Percentiles rank a stretch among this genome's conserved stretches.
phyloP scores from a whole-genome alignment of 306 rosid species.

The Comarum palustre region DNA sequence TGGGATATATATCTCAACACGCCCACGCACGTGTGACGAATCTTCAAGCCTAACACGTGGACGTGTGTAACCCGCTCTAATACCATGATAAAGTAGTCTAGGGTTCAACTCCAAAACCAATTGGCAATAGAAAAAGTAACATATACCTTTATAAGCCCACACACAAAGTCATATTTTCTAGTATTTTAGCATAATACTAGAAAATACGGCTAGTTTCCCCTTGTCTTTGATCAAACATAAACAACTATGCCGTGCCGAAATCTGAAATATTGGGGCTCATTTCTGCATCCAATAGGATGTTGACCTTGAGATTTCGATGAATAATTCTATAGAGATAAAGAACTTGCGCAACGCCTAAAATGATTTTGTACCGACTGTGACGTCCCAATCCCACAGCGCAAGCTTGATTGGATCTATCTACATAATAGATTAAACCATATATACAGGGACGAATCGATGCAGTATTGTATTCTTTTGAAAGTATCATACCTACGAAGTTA shows the following conservation, averaged over 20 bases:
- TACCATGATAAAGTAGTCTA: too few relatives aligned
- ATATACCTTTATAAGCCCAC: too few relatives aligned
- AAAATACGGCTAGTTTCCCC: background rate
- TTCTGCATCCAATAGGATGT: background rate
- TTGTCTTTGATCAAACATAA: background rate
- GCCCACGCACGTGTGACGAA: too few relatives aligned
- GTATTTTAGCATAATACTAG: too few relatives aligned
- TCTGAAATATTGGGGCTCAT: background rate
- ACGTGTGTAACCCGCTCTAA: too few relatives aligned
- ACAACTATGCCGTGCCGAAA: background rate
- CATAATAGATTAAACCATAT: background rate
- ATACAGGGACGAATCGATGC: too few relatives aligned
- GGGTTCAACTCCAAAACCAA: too few relatives aligned
- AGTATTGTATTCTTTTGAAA: background rate
- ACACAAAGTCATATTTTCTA: too few relatives aligned
- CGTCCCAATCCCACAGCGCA: constrained; percentile 7
- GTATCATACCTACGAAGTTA: background rate
- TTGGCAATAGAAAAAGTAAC: too few relatives aligned
- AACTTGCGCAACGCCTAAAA: background rate
- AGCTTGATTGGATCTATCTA: background rate
- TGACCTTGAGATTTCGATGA: background rate
- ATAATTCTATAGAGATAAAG: background rate
- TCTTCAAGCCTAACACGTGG: too few relatives aligned
- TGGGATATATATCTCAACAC: too few relatives aligned
- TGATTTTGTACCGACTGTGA: background rate